phyloP scores from a whole-genome alignment of 2,329 filamentous ascomycete genomes.

The Fusarium buharicum region DNA sequence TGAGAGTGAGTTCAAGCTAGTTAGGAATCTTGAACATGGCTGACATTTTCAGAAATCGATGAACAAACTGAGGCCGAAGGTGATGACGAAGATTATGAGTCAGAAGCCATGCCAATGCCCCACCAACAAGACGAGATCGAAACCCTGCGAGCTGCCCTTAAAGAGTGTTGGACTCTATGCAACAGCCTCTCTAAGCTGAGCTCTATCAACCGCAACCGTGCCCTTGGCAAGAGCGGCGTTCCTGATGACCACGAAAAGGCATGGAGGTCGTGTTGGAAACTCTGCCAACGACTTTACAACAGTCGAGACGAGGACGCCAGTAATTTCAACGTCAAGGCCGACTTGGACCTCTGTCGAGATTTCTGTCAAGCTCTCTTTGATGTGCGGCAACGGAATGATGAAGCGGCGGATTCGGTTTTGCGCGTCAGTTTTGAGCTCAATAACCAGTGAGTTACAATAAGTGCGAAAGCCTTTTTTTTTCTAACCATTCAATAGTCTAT shows the following conservation, averaged over 20 bases:
- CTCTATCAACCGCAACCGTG: slow-evolving; percentile 81
- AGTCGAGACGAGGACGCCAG: slow-evolving; percentile 77
- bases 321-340: slow-evolving; percentile 74
- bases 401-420: slow-evolving; percentile 84
- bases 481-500: slow-evolving; percentile 65
- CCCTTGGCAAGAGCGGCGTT: slow-evolving; percentile 78
- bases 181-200: slow-evolving; percentile 89
- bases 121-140: slow-evolving; percentile 69
- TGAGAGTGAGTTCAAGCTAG: slow-evolving; percentile 68
- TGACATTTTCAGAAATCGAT: slow-evolving; percentile 62
- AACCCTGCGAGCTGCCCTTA: slow-evolving; percentile 78
- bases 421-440: slow-evolving; percentile 95
- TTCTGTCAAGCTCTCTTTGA: slow-evolving; percentile 95
- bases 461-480: slow-evolving; percentile 21
- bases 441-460: slow-evolving; percentile 73
- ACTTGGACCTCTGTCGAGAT: slow-evolving; percentile 86
- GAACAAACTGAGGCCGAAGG: slow-evolving; percentile 63
- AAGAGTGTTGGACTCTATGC: slow-evolving; percentile 93
- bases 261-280: slow-evolving; percentile 93
- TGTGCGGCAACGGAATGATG: slow-evolving; percentile 79
- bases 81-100: slow-evolving; percentile 64
- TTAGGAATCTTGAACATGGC: background rate
- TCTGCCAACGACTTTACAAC: slow-evolving; percentile 90
- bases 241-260: slow-evolving; percentile 85
- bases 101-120: slow-evolving; percentile 54